Percentiles rank a stretch among this genome's conserved stretches.
Conservation (phyloP, 371 early-diverging fungal species). For the Apophysomyces ossiformis region DNA sequence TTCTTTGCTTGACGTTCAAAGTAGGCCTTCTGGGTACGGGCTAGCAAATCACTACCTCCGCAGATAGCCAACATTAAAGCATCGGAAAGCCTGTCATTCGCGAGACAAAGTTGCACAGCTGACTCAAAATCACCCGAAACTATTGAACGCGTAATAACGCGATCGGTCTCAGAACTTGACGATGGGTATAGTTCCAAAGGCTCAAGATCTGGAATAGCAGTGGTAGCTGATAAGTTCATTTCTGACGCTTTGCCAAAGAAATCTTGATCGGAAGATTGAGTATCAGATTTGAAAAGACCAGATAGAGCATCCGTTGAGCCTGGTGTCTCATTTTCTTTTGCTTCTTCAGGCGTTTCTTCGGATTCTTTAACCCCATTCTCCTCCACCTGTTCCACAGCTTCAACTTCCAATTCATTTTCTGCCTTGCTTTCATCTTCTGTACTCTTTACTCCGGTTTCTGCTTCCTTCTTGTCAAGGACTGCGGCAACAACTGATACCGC, state of each 20-base stretch:
- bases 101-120: slow-evolving; percentile 87
- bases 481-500: slow-evolving; percentile 56
- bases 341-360: slow-evolving; percentile 7
- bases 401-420: slow-evolving; percentile 12
- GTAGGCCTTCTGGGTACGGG: slow-evolving; percentile 83
- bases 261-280: slow-evolving; percentile 26
- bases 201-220: slow-evolving; percentile 28
- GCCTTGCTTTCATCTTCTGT: slow-evolving; percentile 14
- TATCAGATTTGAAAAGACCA: slow-evolving; percentile 36
- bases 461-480: slow-evolving; percentile 28
- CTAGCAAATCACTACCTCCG: slow-evolving; percentile 84
- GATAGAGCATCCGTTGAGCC: slow-evolving; percentile 25
- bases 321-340: not conserved
- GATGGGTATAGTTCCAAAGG: slow-evolving; percentile 68
- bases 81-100: slow-evolving; percentile 83
- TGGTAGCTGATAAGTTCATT: slow-evolving; percentile 8
- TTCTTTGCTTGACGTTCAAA: slow-evolving; percentile 66
- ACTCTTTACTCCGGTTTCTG: not conserved
- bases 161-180: slow-evolving; percentile 69
- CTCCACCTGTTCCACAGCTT: slow-evolving; percentile 13
- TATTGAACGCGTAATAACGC: slow-evolving; percentile 81
- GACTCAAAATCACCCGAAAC: slow-evolving; percentile 91
- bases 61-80: slow-evolving; percentile 90
- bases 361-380: slow-evolving; percentile 1
- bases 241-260: slow-evolving; percentile 30